Conservation (phyloP, 2,329 filamentous ascomycete species). For the Aspergillus sergii region DNA sequence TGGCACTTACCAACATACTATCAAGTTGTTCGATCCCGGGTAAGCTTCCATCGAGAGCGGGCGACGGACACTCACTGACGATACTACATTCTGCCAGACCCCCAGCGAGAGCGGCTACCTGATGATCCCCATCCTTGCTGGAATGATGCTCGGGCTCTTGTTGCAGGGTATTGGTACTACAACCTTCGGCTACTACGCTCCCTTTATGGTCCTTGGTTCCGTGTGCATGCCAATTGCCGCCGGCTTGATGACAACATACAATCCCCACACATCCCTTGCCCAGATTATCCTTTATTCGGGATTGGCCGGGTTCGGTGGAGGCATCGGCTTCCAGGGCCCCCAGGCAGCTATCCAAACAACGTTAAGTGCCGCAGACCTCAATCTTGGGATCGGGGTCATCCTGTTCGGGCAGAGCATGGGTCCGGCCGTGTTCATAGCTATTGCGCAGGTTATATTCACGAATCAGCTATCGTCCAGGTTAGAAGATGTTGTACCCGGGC, state of each 20-base stretch:
- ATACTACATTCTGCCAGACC: conserved; percentile 2
- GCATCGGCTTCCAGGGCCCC: conserved; percentile 35
- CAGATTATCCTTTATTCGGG: conserved; percentile 32
- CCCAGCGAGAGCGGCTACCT: conserved; percentile 29
- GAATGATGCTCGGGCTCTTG: conserved; percentile 25
- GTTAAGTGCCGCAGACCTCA: conserved; percentile 27
- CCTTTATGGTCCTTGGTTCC: conserved; percentile 37
- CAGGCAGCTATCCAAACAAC: conserved; percentile 35
- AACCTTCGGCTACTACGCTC: conserved; percentile 36
- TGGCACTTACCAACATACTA: conserved; percentile 40
- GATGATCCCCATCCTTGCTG: conserved; percentile 30
- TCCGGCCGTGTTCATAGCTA: conserved; percentile 53
- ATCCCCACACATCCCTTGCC: conserved; percentile 21
- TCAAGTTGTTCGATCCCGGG: conserved; percentile 30
- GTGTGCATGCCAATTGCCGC: conserved; percentile 36
- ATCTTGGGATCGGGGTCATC: conserved; percentile 32
- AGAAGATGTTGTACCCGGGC: conserved; percentile 14
- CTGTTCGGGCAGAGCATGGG: conserved; percentile 44
- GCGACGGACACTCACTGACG: background rate
- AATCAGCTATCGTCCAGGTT: conserved; percentile 45
- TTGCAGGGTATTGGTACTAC: conserved; percentile 26
- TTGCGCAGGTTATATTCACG: conserved; percentile 56
- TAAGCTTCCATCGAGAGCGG: conserved; percentile 7
- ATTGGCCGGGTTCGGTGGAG: conserved; percentile 32
- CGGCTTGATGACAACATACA: conserved; percentile 37